Evolutionary conservation across 202 grass and related monocot species (phyloP).

Genomic region (Schoenoplectus triqueter): DNA sequence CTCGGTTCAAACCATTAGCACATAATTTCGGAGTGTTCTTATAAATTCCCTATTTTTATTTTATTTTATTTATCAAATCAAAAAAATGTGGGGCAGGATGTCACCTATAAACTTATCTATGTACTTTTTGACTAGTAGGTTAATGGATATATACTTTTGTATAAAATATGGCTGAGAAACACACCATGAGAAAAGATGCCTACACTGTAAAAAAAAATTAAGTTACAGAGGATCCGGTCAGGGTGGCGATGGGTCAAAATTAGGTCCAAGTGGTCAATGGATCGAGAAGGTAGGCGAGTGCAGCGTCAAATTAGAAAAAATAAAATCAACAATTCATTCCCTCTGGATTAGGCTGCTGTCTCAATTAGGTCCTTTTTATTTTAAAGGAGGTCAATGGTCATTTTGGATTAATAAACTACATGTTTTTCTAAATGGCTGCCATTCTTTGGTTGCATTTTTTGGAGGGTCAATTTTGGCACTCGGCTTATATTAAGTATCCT

Average conservation of each 20-base stretch:
- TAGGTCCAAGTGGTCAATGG: constrained; percentile 31
- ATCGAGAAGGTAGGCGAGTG: constrained; percentile 23
- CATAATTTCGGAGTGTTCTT: too few species aligned
- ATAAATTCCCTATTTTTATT: too few species aligned
- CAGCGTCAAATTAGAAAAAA: neutral
- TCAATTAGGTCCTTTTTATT: constrained; percentile 19
- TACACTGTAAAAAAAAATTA: constrained; percentile 10
- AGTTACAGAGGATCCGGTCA: constrained; percentile 28
- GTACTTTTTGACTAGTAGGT: constrained; percentile 24
- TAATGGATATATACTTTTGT: constrained; percentile 13
- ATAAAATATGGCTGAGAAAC: neutral
- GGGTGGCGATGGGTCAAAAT: constrained; percentile 30
- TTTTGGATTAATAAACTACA: constrained; percentile 22
- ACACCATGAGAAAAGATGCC: neutral
- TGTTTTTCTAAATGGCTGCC: neutral
- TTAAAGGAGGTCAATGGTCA: constrained; percentile 36
- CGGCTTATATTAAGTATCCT: too few species aligned
- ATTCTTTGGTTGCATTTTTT: neutral
- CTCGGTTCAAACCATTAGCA: too few species aligned
- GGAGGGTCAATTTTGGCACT: neutral
- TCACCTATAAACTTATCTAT: neutral
- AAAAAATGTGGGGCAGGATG: neutral
- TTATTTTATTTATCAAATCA: too few species aligned
- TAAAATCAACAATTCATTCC: constrained; percentile 28
- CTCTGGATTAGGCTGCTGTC: constrained; percentile 38